phyloP scores from a whole-genome alignment of 768 basidiomycete genomes.

The Xerocomellus amylosporus region DNA sequence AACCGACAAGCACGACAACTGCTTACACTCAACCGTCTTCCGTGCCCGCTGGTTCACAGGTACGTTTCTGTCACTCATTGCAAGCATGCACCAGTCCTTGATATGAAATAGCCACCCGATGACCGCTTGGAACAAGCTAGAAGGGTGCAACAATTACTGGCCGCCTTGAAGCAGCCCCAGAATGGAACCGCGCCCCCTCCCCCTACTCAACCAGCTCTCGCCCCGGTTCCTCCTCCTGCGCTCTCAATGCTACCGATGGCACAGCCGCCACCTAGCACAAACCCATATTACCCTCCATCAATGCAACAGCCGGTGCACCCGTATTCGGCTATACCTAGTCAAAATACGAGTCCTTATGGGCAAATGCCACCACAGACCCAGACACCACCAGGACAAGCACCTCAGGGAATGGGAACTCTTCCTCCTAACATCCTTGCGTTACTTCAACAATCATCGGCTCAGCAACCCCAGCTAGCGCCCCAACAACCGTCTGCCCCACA shows the following conservation, averaged over 20 bases:
- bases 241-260: conserved; percentile 37
- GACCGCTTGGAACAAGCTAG: conserved; percentile 87
- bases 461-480: conserved; percentile 32
- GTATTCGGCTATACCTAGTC: conserved; percentile 23
- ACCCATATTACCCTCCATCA: conserved; percentile 44
- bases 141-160: conserved; percentile 80
- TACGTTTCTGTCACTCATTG: conserved; percentile 20
- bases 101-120: conserved; percentile 37
- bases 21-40: conserved; percentile 29
- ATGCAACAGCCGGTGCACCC: conserved; percentile 27
- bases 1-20: conserved; percentile 21
- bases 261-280: conserved; percentile 28
- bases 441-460: conserved; percentile 51
- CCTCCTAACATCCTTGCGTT: conserved; percentile 71
- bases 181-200: conserved; percentile 25
- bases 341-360: conserved; percentile 27
- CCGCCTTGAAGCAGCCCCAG: conserved; percentile 74
- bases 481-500: conserved; percentile 28
- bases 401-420: conserved; percentile 39
- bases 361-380: conserved; percentile 29
- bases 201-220: conserved; percentile 29
- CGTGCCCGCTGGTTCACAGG: conserved; percentile 23
- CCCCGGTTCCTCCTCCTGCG: conserved; percentile 35
- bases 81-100: not conserved
- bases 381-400: conserved; percentile 33